Conservation (phyloP, 2,329 filamentous ascomycete genomes). For the Nemania sp. region DNA sequence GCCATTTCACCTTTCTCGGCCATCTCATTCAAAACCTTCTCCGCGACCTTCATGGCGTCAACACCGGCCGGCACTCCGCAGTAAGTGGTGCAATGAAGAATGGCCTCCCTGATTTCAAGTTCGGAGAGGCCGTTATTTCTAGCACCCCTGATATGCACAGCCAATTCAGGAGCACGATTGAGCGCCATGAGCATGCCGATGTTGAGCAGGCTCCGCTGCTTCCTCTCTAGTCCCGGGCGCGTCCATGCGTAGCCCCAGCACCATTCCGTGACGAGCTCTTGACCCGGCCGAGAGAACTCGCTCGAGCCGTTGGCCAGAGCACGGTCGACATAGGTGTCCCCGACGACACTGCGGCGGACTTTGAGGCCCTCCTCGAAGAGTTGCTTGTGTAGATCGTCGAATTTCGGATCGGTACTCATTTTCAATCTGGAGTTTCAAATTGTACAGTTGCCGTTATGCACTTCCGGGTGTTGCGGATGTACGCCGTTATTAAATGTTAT, state of each 20-base stretch:
- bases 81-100: conserved; percentile 51
- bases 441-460: not conserved
- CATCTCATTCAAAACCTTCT: conserved; percentile 41
- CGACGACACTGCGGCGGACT: conserved; percentile 63
- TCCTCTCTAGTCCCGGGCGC: conserved; percentile 63
- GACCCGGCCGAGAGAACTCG: conserved; percentile 63
- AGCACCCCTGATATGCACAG: conserved; percentile 64
- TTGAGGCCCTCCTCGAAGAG: conserved; percentile 65
- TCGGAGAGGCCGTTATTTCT: conserved; percentile 66
- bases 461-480: not conserved
- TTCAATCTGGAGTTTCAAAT: not conserved
- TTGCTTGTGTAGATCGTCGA: conserved; percentile 51
- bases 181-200: conserved; percentile 64
- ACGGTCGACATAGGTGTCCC: conserved; percentile 63
- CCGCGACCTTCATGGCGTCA: conserved; percentile 45
- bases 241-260: conserved; percentile 69
- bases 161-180: conserved; percentile 63
- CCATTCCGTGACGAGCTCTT: conserved; percentile 66
- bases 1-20: conserved; percentile 38
- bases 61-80: conserved; percentile 51
- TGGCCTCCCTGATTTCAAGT: conserved; percentile 65
- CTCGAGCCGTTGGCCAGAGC: conserved; percentile 60
- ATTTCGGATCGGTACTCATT: conserved; percentile 36
- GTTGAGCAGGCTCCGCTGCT: conserved; percentile 65
- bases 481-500: not conserved